Evolutionary conservation across 2,329 filamentous ascomycete genomes (phyloP).

Genomic region (Dactylellina leptospora): DNA sequence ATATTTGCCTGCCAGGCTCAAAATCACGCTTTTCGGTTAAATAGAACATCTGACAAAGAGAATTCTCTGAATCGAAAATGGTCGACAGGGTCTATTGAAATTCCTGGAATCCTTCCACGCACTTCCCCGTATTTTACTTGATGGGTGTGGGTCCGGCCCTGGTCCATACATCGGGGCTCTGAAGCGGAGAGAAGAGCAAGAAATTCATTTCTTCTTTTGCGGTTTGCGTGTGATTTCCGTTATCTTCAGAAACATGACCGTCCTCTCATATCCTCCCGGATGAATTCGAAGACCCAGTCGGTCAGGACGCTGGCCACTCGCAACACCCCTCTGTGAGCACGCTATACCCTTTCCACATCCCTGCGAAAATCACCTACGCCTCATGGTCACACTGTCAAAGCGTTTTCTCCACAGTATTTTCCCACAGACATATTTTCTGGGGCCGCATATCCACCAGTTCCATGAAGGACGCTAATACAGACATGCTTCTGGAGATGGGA

Average conservation of each 20-base stretch:
- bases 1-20: constrained; percentile 31
- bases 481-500: constrained; percentile 46
- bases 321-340: constrained; percentile 26
- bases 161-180: constrained; percentile 35
- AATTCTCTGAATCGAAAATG: constrained; percentile 12
- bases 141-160: constrained; percentile 37
- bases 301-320: constrained; percentile 36
- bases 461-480: constrained; percentile 7
- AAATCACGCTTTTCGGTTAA: constrained; percentile 53
- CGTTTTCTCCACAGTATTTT: constrained; percentile 51
- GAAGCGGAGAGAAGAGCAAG: constrained; percentile 39
- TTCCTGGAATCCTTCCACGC: constrained; percentile 41
- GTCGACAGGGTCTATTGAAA: constrained; percentile 24
- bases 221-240: constrained; percentile 31
- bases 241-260: constrained; percentile 31
- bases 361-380: constrained; percentile 52
- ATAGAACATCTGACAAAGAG: constrained; percentile 51
- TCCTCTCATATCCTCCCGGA: constrained; percentile 47
- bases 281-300: constrained; percentile 46
- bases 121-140: constrained; percentile 52
- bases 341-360: constrained; percentile 49
- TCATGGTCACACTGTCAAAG: constrained; percentile 53
- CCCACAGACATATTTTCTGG: constrained; percentile 45
- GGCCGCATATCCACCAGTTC: constrained; percentile 48
- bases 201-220: constrained; percentile 33